Conservation (phyloP, 768 basidiomycete species). For the Rhodotorula toruloides region DNA sequence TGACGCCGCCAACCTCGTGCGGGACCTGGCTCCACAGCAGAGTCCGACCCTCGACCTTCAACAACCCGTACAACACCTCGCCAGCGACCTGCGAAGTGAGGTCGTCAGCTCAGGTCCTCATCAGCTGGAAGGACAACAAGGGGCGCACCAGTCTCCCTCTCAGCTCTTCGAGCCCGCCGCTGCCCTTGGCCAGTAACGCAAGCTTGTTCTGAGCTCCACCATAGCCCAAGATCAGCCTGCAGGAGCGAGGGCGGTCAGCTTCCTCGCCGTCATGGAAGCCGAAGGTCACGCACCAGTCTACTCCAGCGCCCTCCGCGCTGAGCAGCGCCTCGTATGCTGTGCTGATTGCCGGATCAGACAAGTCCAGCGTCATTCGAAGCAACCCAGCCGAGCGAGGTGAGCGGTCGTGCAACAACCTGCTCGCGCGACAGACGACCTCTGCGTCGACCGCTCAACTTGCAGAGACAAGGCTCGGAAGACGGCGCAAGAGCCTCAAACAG, state of each 20-base stretch:
- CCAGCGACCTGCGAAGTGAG: background rate
- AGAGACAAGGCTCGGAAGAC: too few relatives aligned
- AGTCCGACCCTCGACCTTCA: background rate
- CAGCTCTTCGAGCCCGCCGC: background rate
- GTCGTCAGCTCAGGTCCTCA: background rate
- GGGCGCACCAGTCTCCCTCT: background rate
- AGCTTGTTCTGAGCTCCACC: background rate
- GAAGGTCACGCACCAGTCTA: conserved; percentile 12
- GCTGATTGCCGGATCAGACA: background rate
- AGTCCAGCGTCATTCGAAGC: conserved; percentile 10
- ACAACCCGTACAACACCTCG: conserved; percentile 10
- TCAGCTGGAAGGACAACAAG: background rate
- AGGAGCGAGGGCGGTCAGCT: background rate
- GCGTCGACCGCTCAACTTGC: too few relatives aligned
- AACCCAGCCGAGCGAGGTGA: too few relatives aligned
- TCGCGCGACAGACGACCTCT: too few relatives aligned
- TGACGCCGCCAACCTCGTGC: conserved; percentile 6
- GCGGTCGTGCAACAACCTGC: too few relatives aligned
- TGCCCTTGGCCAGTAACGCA: background rate
- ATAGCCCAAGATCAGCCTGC: conserved; percentile 15
- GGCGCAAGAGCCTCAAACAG: too few relatives aligned
- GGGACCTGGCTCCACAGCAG: conserved; percentile 13
- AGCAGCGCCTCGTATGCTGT: background rate
- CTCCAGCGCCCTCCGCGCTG: background rate
- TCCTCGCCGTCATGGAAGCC: background rate